Conservation (phyloP, 2,329 filamentous ascomycete species). For the Orbilia javanica region DNA sequence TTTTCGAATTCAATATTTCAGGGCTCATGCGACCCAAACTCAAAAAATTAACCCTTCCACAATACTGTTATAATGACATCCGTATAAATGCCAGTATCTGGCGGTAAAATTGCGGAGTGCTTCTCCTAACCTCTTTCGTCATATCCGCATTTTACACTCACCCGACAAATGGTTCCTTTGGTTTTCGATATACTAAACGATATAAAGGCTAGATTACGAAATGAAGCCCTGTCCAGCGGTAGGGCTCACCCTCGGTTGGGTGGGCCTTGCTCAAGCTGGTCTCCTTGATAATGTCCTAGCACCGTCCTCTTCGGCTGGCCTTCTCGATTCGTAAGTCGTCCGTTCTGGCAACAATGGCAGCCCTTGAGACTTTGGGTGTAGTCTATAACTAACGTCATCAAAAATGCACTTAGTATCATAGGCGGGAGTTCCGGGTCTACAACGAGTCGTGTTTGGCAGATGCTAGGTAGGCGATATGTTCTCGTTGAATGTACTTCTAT, state of each 20-base stretch:
- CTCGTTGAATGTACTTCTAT: not conserved
- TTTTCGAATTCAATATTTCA: not conserved
- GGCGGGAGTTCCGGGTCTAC: not conserved
- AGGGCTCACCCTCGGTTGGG: slow-evolving; percentile 13
- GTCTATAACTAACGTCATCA: not conserved
- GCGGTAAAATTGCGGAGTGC: not conserved
- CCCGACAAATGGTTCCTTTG: not conserved
- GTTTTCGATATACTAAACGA: not conserved
- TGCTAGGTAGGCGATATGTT: not conserved
- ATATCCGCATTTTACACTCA: not conserved
- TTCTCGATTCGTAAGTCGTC: not conserved
- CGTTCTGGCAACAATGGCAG: too few relatives aligned
- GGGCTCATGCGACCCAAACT: not conserved
- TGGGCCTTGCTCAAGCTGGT: slow-evolving; percentile 19
- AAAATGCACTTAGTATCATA: not conserved
- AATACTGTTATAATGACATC: not conserved
- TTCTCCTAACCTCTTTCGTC: slow-evolving; percentile 8
- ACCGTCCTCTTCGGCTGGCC: not conserved
- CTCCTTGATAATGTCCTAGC: slow-evolving; percentile 8
- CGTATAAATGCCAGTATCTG: slow-evolving; percentile 7
- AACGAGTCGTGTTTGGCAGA: not conserved
- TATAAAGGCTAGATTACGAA: slow-evolving; percentile 4
- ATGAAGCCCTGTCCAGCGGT: slow-evolving; percentile 11
- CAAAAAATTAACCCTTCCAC: not conserved
- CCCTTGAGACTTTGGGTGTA: not conserved